A percentile compares a stretch with the other conserved stretches of the same genome.
Conservation (phyloP, 2,329 filamentous ascomycete genomes). For the Herpotrichia juniperi region DNA sequence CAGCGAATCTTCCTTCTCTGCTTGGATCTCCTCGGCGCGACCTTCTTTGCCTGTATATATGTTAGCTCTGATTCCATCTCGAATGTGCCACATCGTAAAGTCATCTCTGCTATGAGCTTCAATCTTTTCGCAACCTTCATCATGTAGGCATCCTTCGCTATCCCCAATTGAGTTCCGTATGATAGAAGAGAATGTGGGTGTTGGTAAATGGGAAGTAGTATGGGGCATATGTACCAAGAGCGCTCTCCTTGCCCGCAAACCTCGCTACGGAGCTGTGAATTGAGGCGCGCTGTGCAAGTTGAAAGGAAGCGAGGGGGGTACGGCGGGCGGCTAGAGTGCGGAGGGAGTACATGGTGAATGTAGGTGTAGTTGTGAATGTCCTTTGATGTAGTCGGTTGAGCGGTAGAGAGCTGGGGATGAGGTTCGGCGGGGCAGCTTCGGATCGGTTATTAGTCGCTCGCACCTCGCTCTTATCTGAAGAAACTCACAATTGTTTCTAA, state of each 20-base stretch:
- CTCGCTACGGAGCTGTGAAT: constrained; percentile 48
- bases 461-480: no score
- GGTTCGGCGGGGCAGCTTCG: not conserved
- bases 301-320: constrained; percentile 28
- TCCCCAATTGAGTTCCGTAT: no score
- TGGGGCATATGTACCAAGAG: constrained; percentile 47
- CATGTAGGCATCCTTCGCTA: no score
- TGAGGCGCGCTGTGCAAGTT: constrained; percentile 41
- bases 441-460: not conserved
- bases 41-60: constrained; percentile 31
- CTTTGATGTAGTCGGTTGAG: no score
- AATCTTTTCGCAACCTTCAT: no score
- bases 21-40: constrained; percentile 48
- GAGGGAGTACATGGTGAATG: constrained; percentile 36
- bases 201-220: not conserved
- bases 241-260: constrained; percentile 51
- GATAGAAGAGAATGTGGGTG: no score
- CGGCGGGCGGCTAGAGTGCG: constrained; percentile 39
- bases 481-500: no score
- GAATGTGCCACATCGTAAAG: no score
- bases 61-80: not conserved
- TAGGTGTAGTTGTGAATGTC: not conserved
- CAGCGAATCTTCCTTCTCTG: constrained; percentile 51
- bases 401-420: not conserved
- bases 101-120: no score